Evolutionary conservation across 2,329 filamentous ascomycete genomes (phyloP).

Genomic region (Incumbomyces lentus): DNA sequence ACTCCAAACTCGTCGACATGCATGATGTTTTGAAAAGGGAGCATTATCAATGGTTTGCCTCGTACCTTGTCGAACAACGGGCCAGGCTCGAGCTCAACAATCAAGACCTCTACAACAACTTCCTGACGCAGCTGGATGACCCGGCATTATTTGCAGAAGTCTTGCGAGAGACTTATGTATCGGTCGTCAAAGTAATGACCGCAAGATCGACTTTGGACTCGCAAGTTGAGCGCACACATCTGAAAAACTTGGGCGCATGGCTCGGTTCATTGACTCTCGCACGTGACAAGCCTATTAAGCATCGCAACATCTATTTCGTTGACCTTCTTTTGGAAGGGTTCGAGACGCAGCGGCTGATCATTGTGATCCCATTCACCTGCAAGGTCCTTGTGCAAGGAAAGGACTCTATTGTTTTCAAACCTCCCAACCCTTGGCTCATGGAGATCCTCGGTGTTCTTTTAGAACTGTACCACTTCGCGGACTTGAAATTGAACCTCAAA

Average conservation of each 20-base stretch:
- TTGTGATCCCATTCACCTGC: slow-evolving; percentile 95
- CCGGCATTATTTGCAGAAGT: slow-evolving; percentile 75
- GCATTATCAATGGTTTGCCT: slow-evolving; percentile 93
- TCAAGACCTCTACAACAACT: slow-evolving; percentile 81
- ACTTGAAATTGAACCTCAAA: slow-evolving; percentile 91
- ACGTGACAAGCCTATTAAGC: slow-evolving; percentile 87
- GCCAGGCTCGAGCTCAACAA: slow-evolving; percentile 97
- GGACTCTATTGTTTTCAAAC: slow-evolving; percentile 77
- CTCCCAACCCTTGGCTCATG: slow-evolving; percentile 96
- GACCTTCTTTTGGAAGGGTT: slow-evolving; percentile 88
- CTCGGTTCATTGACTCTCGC: slow-evolving; percentile 86
- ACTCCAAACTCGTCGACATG: slow-evolving; percentile 73
- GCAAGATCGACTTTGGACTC: slow-evolving; percentile 78
- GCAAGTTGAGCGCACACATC: slow-evolving; percentile 69
- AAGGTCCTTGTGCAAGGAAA: slow-evolving; percentile 82
- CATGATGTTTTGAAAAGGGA: slow-evolving; percentile 65
- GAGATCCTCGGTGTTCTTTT: slow-evolving; percentile 85
- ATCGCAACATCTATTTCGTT: slow-evolving; percentile 95
- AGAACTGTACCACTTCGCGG: slow-evolving; percentile 85
- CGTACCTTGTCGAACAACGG: slow-evolving; percentile 87
- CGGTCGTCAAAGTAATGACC: slow-evolving; percentile 77
- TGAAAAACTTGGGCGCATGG: slow-evolving; percentile 93
- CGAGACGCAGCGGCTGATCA: slow-evolving; percentile 78
- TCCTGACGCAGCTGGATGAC: slow-evolving; percentile 74
- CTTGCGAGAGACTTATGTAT: slow-evolving; percentile 84